A percentile compares a stretch with the other conserved stretches of the same genome.
Evolutionary conservation across 2,329 filamentous ascomycete genomes (phyloP).

Genomic region (Sporothrix dimorphospora): DNA sequence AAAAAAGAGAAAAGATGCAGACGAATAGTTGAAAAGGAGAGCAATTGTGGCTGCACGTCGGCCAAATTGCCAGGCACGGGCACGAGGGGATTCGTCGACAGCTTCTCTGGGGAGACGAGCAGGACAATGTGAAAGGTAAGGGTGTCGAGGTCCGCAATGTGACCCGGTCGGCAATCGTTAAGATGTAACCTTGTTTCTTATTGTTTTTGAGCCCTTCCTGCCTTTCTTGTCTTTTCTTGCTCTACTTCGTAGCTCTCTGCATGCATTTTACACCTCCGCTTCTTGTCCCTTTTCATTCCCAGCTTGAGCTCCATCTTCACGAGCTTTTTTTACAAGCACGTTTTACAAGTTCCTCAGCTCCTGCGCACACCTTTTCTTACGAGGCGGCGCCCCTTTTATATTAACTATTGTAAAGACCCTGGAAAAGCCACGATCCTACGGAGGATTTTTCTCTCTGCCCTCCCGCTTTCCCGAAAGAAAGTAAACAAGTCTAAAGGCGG

Average conservation of each 20-base stretch:
- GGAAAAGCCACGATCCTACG: background rate
- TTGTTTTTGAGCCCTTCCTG: background rate
- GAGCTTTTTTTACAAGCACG: background rate
- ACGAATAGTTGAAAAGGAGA: background rate
- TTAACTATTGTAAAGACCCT: background rate
- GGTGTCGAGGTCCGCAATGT: background rate
- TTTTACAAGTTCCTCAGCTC: background rate
- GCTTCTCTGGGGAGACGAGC: background rate
- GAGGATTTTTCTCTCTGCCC: background rate
- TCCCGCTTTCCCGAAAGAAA: background rate
- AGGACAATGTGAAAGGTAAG: background rate
- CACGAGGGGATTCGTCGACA: conserved; percentile 12
- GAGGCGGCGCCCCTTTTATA: background rate
- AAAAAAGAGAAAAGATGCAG: background rate
- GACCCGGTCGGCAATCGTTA: background rate
- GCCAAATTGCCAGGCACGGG: conserved; percentile 17
- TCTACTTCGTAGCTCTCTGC: background rate
- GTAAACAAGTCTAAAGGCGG: background rate
- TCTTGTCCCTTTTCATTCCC: background rate
- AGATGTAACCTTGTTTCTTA: conserved; percentile 10
- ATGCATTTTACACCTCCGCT: background rate
- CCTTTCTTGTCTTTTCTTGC: background rate
- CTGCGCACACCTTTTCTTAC: background rate
- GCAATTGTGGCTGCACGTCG: background rate
- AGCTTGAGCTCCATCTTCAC: background rate